Evolutionary conservation across 805 yeast species (phyloP).

Genomic region (Nakazawaea holstii): DNA sequence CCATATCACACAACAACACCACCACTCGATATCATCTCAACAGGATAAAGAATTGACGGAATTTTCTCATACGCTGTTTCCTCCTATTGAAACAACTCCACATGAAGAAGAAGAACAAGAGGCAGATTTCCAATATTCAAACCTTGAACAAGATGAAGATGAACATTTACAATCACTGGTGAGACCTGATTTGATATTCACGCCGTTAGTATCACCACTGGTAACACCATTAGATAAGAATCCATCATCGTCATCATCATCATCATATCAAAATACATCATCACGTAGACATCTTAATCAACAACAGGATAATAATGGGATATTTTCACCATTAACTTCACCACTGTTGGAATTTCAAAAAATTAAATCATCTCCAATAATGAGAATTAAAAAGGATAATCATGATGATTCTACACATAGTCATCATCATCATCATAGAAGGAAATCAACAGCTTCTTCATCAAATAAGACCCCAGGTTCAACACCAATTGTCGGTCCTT

Average conservation of each 20-base stretch:
- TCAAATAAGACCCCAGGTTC: constrained; percentile 3
- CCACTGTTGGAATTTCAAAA: constrained; percentile 56
- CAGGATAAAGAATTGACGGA: constrained; percentile 9
- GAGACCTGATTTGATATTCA: constrained; percentile 58
- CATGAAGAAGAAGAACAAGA: too few species aligned
- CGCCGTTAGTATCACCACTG: constrained; percentile 75
- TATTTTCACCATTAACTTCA: constrained; percentile 53
- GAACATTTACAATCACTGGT: constrained; percentile 18
- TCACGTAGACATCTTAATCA: not conserved
- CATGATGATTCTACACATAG: not conserved
- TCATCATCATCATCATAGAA: not conserved
- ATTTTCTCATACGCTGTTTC: constrained; percentile 9
- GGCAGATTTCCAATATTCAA: not conserved
- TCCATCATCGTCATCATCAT: not conserved
- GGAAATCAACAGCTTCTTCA: not conserved
- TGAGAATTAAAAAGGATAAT: constrained; percentile 14
- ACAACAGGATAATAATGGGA: constrained; percentile 15
- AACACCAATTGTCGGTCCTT: constrained; percentile 6
- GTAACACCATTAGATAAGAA: constrained; percentile 53
- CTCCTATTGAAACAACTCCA: not conserved
- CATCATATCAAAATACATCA: not conserved
- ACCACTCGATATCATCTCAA: not conserved
- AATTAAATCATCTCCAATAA: constrained; percentile 18
- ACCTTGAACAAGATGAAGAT: not conserved
- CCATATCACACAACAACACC: not conserved